Evolutionary conservation across 2,329 filamentous ascomycete genomes (phyloP), one percentile per base, ranked within the genome.

Genomic region (Blastomyces silverae): DNA sequence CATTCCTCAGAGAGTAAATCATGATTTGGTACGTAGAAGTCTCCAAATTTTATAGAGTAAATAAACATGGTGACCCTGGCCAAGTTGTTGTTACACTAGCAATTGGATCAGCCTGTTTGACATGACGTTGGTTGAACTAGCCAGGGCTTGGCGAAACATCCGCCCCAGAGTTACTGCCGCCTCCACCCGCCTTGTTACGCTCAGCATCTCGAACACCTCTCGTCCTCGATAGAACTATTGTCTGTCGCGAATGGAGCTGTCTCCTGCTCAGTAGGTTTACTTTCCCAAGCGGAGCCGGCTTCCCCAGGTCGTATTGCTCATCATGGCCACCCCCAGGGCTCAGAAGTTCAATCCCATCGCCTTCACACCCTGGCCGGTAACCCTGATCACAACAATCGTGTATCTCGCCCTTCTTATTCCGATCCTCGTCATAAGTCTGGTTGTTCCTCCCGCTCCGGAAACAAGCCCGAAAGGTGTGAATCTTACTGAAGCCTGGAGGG

Each of bases 401-500:
- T 97, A 97, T 78, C 81, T 94, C 64, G 89, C 89, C 64, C 79
- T 97, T 59, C 79, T 91, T 72, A 84, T 90, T 53, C 87, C 87
- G 65, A 81, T 92, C 63, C 79, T 94, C 64, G 81, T 88, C 70
- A 82, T 92, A 67, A 90, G 96, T 73, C 87, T 91, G 76, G 85
- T 85, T 37, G 88, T 96, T 10, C 90, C 93, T 5, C 73, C 83
- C 25, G 83, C 86, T 61, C 88, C 90, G 0, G 77, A 81, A 48
- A 80, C 83, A 50, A 71, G 78, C 6, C 83, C 84, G 48, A 73
- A 79, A 10, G 92, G 91, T 22, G 79, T 95, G 71, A 91, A 96
- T 72, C 79, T 97, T 63, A 89, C 88, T 2, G 87, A 95, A 77
- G 91, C 93, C 48, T 97, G 92, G 92, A 78, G 82, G 15, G 92